Conservation (phyloP, 2,329 filamentous ascomycete genomes). For the Pseudopyricularia javanii region DNA sequence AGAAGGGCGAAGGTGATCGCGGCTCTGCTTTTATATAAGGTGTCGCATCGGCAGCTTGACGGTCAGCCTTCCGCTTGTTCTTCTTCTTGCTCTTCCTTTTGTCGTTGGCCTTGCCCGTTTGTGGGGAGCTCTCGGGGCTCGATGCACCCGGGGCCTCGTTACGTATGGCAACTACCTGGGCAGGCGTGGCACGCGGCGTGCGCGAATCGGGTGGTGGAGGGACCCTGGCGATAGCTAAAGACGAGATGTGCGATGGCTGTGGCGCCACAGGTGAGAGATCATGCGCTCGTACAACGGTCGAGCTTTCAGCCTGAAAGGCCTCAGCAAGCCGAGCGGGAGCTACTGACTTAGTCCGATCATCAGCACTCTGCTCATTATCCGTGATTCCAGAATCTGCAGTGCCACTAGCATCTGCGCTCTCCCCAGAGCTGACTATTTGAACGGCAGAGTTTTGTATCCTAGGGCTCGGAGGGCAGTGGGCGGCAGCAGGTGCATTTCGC, state of each 20-base stretch:
- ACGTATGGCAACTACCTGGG: conserved; percentile 46
- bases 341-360: conserved; percentile 11
- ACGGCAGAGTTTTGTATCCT: conserved; percentile 1
- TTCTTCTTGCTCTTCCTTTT: conserved; percentile 38
- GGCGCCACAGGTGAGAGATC: conserved; percentile 63
- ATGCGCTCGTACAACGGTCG: conserved; percentile 54
- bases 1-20: conserved; percentile 48
- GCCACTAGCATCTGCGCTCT: conserved; percentile 27
- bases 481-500: neutral
- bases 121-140: conserved; percentile 49
- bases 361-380: conserved; percentile 20
- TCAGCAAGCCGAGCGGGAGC: neutral
- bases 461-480: neutral
- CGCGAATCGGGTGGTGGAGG: conserved; percentile 17
- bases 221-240: conserved; percentile 33
- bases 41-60: conserved; percentile 31
- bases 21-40: conserved; percentile 54
- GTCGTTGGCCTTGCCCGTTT: conserved; percentile 32
- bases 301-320: neutral
- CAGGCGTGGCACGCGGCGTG: conserved; percentile 27
- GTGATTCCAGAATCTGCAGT: conserved; percentile 26
- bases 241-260: conserved; percentile 59
- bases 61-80: conserved; percentile 39
- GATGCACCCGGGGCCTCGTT: conserved; percentile 33
- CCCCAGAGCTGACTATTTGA: conserved; percentile 19